Base-by-base conservation (phyloP, 1,139 yeast genomes). In the Pichia terricola region DNA sequence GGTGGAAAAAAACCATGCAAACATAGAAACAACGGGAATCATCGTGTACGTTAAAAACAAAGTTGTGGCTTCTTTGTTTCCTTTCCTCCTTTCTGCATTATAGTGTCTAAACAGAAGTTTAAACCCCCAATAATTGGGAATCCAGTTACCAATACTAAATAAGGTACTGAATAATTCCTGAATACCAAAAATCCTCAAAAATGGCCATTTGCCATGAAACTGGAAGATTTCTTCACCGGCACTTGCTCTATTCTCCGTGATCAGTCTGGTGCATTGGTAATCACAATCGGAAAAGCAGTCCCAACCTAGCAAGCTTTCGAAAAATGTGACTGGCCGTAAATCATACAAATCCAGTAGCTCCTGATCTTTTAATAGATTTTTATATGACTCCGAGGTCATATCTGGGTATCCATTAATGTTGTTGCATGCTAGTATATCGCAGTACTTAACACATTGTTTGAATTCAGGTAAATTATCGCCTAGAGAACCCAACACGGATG, bases 151-250 rank as follows among this genome's bases (percentile, higher is more conserved):
- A 8, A 89, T 52, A 10, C 95, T 84, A 62, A 91, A 91, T 1
- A 87, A 31, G 2, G 83, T 78, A n/a, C 95, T 81, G 16, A 81
- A 82, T 0, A 88, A 66, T 59, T 91, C 98, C 60, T 91, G 98
- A 31, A 84, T 68, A 0, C 95, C 95, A 25, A 70, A 64, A 1
- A 83, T 58, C 45, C 98, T 70, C 37, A 68, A 53, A 57, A 91
- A 91, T 2, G 97, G 97, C 98, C 98, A 91, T 64, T 91, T 91
- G 0, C 98, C 98, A 61, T 91, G 97, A 64, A 87, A 91, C 59
- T 91, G 98, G 40, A 73, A 73, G 2, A 86, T 66, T 45, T 77
- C 79, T 44, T 74, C 71, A 7, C 69, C 68, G 3, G 64, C 53
- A 0, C 49, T 52, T 25, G 68, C 66, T 26, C 95, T 68, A 40